Conservation (phyloP, 176 grass and related monocot species). For the Cenchrus purpureus region DNA sequence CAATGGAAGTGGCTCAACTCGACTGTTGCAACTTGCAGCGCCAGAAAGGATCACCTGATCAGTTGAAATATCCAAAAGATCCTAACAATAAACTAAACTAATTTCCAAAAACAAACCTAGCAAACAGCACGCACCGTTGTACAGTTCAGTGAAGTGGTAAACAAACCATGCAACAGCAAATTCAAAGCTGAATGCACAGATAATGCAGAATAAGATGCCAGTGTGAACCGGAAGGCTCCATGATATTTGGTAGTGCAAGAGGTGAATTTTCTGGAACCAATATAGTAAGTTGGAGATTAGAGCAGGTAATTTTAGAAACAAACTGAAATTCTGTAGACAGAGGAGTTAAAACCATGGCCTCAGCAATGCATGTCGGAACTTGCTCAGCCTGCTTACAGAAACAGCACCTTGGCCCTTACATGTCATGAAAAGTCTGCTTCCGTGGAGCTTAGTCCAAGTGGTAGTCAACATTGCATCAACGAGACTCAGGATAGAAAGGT, state of each 20-base stretch:
- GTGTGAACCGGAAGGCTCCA: neutral
- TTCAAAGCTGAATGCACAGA: neutral
- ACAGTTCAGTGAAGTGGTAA: neutral
- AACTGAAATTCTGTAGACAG: neutral
- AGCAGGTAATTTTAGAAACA: neutral
- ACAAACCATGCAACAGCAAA: neutral
- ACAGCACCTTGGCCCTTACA: neutral
- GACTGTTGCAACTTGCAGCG: neutral
- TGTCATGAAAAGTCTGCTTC: conserved; percentile 22
- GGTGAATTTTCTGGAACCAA: neutral
- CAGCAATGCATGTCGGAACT: conserved; percentile 4
- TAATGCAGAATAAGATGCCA: neutral
- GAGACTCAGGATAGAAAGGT: conserved; percentile 54
- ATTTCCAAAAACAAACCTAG: conserved; percentile 11
- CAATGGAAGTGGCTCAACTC: neutral
- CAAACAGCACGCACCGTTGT: neutral
- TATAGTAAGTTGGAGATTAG: neutral
- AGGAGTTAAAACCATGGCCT: neutral
- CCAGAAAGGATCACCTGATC: conserved; percentile 1
- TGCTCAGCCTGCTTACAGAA: neutral
- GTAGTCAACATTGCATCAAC: conserved; percentile 33
- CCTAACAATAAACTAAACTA: neutral
- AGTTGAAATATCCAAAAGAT: conserved; percentile 18
- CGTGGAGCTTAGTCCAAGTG: conserved; percentile 1
- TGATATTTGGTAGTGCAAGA: neutral